Evolutionary conservation across 2,329 filamentous ascomycete species (phyloP).

Genomic region (Ceratocystiopsis minuta): DNA sequence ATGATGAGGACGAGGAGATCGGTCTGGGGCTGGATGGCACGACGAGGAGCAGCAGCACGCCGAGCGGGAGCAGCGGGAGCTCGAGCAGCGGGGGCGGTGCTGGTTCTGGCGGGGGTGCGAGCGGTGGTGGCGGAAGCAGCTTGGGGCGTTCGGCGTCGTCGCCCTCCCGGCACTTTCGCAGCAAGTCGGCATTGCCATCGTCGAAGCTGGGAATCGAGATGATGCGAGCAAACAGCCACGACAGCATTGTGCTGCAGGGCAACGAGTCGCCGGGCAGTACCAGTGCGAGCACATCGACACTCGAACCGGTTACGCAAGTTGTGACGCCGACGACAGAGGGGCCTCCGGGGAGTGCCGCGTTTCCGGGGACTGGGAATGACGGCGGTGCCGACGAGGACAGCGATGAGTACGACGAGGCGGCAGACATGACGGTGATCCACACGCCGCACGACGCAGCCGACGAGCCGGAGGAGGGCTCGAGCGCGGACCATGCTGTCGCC

Average conservation of each 20-base stretch:
- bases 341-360: no score
- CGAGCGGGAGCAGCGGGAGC: constrained; percentile 4
- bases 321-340: no score
- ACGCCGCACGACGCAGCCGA: no score
- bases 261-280: no score
- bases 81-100: constrained; percentile 18
- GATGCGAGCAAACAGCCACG: constrained; percentile 92
- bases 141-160: constrained; percentile 9
- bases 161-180: constrained; percentile 27
- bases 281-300: no score
- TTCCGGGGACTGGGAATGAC: no score
- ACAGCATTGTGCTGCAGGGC: constrained; percentile 41
- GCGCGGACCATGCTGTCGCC: no score
- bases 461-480: no score
- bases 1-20: constrained; percentile 87
- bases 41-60: constrained; percentile 12
- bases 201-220: constrained; percentile 92
- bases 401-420: no score
- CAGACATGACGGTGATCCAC: no score
- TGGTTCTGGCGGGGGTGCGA: constrained; percentile 3
- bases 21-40: constrained; percentile 24
- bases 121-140: constrained; percentile 10
- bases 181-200: constrained; percentile 45
- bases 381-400: no score
- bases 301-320: no score